Percentiles rank a stretch among this genome's conserved stretches.
Conservation (phyloP, 306 rosid genomes). For the Vicia faba region DNA sequence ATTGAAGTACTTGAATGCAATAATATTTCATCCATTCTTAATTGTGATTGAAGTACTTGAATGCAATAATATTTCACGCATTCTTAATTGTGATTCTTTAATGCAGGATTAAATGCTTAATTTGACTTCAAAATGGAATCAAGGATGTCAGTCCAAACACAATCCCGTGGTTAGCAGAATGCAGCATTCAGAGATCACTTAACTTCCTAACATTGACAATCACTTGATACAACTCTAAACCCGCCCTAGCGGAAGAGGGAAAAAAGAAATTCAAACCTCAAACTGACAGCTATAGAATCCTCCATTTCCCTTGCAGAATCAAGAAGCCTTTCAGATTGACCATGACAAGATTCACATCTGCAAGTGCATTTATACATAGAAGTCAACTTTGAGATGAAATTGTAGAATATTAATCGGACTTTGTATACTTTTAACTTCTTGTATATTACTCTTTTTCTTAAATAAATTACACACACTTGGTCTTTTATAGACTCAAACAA, state of each 20-base stretch:
- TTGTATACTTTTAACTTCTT: too few relatives aligned
- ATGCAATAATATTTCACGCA: not conserved
- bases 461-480: too few relatives aligned
- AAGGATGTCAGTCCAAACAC: constrained; percentile 24
- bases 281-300: constrained; percentile 92
- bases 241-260: not conserved
- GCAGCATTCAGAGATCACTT: constrained; percentile 20
- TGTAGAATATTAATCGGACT: too few relatives aligned
- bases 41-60: constrained; percentile 26
- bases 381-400: constrained; percentile 35
- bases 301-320: constrained; percentile 99
- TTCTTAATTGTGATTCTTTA: constrained; percentile 28
- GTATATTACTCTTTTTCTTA: too few relatives aligned
- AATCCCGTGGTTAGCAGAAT: constrained; percentile 4
- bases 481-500: too few relatives aligned
- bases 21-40: constrained; percentile 33
- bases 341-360: constrained; percentile 99
- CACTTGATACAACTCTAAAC: constrained; percentile 15
- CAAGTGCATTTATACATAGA: constrained; percentile 38
- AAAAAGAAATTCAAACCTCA: constrained; percentile 66
- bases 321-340: constrained; percentile 98
- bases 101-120: constrained; percentile 16
- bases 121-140: constrained; percentile 9
- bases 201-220: constrained; percentile 25
- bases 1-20: constrained; percentile 11